A percentile compares a stretch with the other conserved stretches of the same genome.
phyloP scores from a whole-genome alignment of 352 stramenopile genomes.

The Peronosclerospora sorghi region DNA sequence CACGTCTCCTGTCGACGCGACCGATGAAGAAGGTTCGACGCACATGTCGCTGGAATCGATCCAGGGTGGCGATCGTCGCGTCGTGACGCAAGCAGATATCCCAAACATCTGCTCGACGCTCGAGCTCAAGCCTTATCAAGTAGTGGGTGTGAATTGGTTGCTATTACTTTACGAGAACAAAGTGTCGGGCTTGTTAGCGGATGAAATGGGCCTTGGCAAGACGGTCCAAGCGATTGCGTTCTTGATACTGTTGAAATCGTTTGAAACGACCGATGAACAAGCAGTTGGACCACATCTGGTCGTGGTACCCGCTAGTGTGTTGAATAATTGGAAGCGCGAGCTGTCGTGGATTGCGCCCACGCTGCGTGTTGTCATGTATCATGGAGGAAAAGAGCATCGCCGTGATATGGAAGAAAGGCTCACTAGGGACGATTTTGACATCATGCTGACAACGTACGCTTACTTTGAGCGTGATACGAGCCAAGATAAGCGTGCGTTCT shows the following conservation, averaged over 20 bases:
- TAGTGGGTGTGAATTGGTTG: slow-evolving; percentile 79
- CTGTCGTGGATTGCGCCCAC: slow-evolving; percentile 87
- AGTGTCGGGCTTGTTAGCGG: slow-evolving; percentile 63
- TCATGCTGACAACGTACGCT: slow-evolving; percentile 87
- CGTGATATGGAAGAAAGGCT: slow-evolving; percentile 47
- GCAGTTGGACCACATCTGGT: slow-evolving; percentile 77
- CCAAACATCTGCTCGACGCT: slow-evolving; percentile 54
- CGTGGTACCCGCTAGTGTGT: slow-evolving; percentile 87
- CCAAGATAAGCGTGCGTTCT: slow-evolving; percentile 72
- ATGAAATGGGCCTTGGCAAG: slow-evolving; percentile 93
- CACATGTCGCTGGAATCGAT: slow-evolving; percentile 59
- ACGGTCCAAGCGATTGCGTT: slow-evolving; percentile 83
- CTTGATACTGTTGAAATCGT: slow-evolving; percentile 43
- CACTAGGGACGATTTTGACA: slow-evolving; percentile 45
- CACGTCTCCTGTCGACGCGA: slow-evolving; percentile 17
- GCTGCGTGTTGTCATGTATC: slow-evolving; percentile 81
- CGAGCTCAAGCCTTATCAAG: slow-evolving; percentile 77
- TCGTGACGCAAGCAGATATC: slow-evolving; percentile 65
- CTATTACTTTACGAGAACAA: slow-evolving; percentile 67
- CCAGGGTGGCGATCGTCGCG: slow-evolving; percentile 20
- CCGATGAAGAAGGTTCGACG: slow-evolving; percentile 35
- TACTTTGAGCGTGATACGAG: slow-evolving; percentile 86
- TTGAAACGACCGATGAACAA: slow-evolving; percentile 19
- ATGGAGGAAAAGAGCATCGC: slow-evolving; percentile 57
- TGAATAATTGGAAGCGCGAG: slow-evolving; percentile 91